These are phyloP conservation scores for Corrigiola litoralis DNA, from an alignment of 179 eudicot genomes.

Conservation along the genomic window DNA sequence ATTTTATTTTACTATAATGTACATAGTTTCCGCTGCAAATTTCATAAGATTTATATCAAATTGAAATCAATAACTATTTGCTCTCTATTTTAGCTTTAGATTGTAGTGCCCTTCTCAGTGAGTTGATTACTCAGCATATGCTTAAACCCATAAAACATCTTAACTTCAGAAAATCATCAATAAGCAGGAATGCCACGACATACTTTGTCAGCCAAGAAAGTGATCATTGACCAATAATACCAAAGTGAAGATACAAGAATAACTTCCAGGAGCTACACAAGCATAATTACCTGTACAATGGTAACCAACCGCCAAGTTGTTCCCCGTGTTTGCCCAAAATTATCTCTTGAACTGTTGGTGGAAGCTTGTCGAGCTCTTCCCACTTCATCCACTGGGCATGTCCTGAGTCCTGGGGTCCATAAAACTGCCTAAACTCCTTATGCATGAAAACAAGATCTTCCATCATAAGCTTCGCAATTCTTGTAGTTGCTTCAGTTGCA, in stretches of 20 bases:
- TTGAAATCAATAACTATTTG: too few relatives aligned
- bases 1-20: too few relatives aligned
- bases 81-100: too few relatives aligned
- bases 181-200: too few relatives aligned
- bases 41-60: too few relatives aligned
- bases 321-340: slow-evolving; percentile 53
- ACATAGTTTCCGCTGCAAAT: too few relatives aligned
- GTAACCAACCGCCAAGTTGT: slow-evolving; percentile 63
- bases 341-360: slow-evolving; percentile 45
- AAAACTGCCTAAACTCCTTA: slow-evolving; percentile 64
- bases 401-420: slow-evolving; percentile 56
- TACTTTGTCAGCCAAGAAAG: too few relatives aligned
- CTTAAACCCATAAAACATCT: background rate
- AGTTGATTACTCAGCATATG: background rate
- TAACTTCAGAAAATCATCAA: background rate
- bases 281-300: slow-evolving; percentile 58
- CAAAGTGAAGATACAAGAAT: too few relatives aligned
- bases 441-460: slow-evolving; percentile 80
- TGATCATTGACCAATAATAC: too few relatives aligned
- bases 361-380: slow-evolving; percentile 66
- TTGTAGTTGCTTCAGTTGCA: slow-evolving; percentile 75
- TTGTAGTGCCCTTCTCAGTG: background rate
- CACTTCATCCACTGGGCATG: slow-evolving; percentile 65
- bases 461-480: slow-evolving; percentile 77
- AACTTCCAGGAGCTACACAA: too few relatives aligned